These are phyloP conservation scores for Acacia melanoxylon DNA, from an alignment of 306 rosid species.

Conservation along the genomic window DNA sequence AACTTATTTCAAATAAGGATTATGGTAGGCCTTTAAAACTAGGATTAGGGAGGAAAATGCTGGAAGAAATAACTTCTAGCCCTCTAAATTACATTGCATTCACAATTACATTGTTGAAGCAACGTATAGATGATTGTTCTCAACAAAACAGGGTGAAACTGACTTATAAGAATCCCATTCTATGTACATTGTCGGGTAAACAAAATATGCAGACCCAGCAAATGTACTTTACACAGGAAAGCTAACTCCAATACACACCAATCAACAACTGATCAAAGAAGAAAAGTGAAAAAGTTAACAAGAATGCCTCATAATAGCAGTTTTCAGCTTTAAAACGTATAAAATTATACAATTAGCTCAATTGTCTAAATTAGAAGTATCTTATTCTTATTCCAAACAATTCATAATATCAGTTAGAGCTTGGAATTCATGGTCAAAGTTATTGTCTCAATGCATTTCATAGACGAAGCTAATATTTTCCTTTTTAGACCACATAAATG, in stretches of 20 bases:
- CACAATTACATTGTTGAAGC: slow-evolving; percentile 2
- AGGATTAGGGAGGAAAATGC: not conserved
- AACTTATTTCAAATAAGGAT: not conserved
- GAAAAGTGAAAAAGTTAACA: not conserved
- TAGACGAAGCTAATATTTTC: not conserved
- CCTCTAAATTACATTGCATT: not conserved
- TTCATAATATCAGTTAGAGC: not conserved
- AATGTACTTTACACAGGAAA: not conserved
- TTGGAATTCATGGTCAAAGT: not conserved
- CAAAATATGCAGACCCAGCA: not conserved
- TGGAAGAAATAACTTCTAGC: not conserved
- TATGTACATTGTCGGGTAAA: not conserved
- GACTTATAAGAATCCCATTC: slow-evolving; percentile 1
- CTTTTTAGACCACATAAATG: not conserved
- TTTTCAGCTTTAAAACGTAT: not conserved
- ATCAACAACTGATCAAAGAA: not conserved
- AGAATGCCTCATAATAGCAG: too few species aligned
- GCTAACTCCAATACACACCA: slow-evolving; percentile 20
- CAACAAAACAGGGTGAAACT: not conserved
- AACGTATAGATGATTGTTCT: not conserved
- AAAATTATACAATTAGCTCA: not conserved
- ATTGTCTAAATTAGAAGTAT: not conserved
- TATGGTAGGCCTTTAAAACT: not conserved
- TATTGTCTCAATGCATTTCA: not conserved
- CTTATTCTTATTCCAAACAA: not conserved